Conservation (phyloP, 2,329 filamentous ascomycete species). For the Colletotrichum lindemuthianum region DNA sequence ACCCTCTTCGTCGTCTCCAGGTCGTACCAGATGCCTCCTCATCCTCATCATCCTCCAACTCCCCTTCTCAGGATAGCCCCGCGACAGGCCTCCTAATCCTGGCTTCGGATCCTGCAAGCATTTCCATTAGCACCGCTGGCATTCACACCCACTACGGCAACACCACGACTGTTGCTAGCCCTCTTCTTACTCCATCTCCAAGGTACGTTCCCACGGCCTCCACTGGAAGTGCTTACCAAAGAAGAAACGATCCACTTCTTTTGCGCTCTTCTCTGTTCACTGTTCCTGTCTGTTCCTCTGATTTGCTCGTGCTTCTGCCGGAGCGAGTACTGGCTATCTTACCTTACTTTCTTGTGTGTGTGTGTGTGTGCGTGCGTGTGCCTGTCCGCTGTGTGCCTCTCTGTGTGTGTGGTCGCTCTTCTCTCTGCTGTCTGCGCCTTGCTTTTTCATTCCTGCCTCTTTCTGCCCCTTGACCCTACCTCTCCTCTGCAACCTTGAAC, state of each 20-base stretch:
- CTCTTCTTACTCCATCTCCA: conserved; percentile 36
- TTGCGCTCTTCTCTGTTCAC: conserved; percentile 24
- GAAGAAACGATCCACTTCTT: conserved; percentile 32
- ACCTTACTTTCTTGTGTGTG: neutral
- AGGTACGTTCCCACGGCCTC: conserved; percentile 33
- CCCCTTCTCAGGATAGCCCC: conserved; percentile 55
- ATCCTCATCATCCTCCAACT: conserved; percentile 36
- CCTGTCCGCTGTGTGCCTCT: neutral
- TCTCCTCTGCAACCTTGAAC: conserved; percentile 23
- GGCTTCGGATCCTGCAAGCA: conserved; percentile 37
- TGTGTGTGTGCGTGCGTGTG: neutral
- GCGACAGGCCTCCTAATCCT: conserved; percentile 52
- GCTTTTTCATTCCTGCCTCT: conserved; percentile 8
- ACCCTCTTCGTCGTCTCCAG: conserved; percentile 34
- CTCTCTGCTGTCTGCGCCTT: neutral
- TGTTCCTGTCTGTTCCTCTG: conserved; percentile 21
- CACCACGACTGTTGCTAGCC: conserved; percentile 13
- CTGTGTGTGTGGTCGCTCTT: neutral
- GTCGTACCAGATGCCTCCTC: conserved; percentile 21
- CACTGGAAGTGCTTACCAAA: conserved; percentile 34
- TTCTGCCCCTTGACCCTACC: conserved; percentile 23
- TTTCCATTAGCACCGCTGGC: conserved; percentile 40
- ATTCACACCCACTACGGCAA: conserved; percentile 22
- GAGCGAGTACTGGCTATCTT: neutral
- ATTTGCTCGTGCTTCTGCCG: neutral